Base-by-base conservation (phyloP, 495 filamentous ascomycete genomes). In the Schizothecium vesticola region DNA sequence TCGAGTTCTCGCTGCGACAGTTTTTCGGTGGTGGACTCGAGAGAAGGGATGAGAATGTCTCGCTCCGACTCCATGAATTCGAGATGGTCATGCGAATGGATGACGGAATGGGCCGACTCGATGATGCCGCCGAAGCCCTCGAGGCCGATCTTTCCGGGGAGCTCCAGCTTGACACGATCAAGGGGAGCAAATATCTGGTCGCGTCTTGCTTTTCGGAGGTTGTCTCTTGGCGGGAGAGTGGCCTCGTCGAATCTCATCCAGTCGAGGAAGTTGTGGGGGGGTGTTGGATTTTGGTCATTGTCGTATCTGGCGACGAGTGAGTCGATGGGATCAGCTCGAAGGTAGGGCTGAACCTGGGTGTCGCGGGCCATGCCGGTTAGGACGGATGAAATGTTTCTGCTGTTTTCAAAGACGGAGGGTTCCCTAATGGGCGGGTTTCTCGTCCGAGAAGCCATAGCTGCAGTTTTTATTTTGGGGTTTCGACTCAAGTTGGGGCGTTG, bases 51-150 rank as follows among this genome's bases (percentile, higher is more conserved):
- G 43, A 67, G 67, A 7, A 75, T 59, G 9, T 66, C 60, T 2
- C 74, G 69, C 58, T 75, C 64, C 1, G 71, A 67, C 28, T 72
- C 65, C 64, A 72, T 71, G 29, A 73, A 75, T 57, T 75, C 70
- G 55, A 71, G 59, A 1, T 63, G 66, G 51, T 67, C 63, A 19
- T 59, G 70, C n/a, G 74, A 73, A 68, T 72, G 71, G 66, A 75
- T 72, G 59, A 75, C 25, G 59, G 62, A 64, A 59, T 75, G 74
- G 13, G 70, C 68, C 1, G 70, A 70, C 64, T 75, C 70, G 64
- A 68, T 57, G n/a, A 75, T 21, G 7, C 74, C 72, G 28, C 68
- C 74, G 21, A 75, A 22, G 4, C 73, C 74, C 28, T 75, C 74
- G 31, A 75, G 62, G 51, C 61, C 65, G 26, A 75, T 43, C 28